phyloP scores from a whole-genome alignment of 2,329 filamentous ascomycete genomes.

The Epichloe coenophiala region DNA sequence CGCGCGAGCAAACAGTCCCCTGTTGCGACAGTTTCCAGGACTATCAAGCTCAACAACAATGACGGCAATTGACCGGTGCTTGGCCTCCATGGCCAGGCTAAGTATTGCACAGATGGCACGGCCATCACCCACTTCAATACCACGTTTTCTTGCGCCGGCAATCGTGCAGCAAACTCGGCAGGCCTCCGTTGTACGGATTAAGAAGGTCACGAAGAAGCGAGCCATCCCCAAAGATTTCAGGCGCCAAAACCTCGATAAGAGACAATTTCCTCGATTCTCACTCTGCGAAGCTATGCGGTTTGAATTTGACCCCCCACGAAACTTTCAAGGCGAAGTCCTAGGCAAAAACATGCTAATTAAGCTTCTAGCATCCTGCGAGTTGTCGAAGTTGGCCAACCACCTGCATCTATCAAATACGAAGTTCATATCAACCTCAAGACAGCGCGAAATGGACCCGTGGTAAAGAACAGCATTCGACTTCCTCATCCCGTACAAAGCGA shows the following conservation, averaged over 20 bases:
- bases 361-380: conserved; percentile 68
- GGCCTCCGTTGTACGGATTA: conserved; percentile 27
- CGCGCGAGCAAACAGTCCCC: neutral
- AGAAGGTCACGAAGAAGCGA: conserved; percentile 44
- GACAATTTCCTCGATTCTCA: conserved; percentile 54
- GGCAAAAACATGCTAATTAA: conserved; percentile 1
- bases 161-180: conserved; percentile 31
- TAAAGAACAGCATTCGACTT: conserved; percentile 77
- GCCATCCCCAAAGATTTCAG: conserved; percentile 50
- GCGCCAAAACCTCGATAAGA: conserved; percentile 51
- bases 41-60: conserved; percentile 22
- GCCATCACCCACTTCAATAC: conserved; percentile 30
- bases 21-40: neutral
- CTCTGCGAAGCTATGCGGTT: conserved; percentile 90
- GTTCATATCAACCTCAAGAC: conserved; percentile 72
- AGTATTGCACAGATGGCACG: conserved; percentile 28
- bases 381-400: conserved; percentile 73
- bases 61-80: conserved; percentile 38
- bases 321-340: neutral
- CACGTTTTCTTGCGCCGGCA: conserved; percentile 35
- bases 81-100: conserved; percentile 40
- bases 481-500: conserved; percentile 85
- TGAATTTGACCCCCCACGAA: neutral
- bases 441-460: conserved; percentile 69
- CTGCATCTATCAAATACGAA: conserved; percentile 72